Percentiles rank a stretch among this genome's conserved stretches.
Evolutionary conservation across 208 protist genomes (phyloP).

Genomic region (Acanthamoeba royreba): DNA sequence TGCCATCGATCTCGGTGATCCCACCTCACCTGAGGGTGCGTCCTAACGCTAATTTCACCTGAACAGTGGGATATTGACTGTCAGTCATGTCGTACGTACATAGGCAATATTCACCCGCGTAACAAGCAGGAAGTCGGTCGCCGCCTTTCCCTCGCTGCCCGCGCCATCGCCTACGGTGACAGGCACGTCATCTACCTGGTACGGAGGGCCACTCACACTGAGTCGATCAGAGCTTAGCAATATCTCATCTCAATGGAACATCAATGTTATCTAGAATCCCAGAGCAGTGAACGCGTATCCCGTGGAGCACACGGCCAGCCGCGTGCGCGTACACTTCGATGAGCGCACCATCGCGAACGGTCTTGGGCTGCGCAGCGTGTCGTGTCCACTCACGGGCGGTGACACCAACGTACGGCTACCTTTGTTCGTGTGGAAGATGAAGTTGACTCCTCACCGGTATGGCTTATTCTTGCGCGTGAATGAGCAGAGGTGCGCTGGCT

Average conservation of each 20-base stretch:
- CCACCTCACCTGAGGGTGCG: not conserved
- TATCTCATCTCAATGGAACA: no score
- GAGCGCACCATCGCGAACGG: not conserved
- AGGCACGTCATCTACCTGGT: not conserved
- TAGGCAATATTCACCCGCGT: constrained; percentile 8
- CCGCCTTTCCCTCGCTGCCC: not conserved
- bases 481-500: not conserved
- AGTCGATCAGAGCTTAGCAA: not conserved
- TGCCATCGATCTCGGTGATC: not conserved
- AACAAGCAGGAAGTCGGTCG: constrained; percentile 40
- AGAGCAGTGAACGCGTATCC: not conserved
- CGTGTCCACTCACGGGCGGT: not conserved
- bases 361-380: not conserved
- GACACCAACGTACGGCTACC: not conserved
- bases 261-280: not conserved
- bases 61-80: not conserved
- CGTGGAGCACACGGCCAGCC: not conserved
- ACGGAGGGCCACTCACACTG: not conserved
- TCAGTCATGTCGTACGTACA: no score
- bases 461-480: no score
- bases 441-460: no score
- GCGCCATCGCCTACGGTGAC: not conserved
- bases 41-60: no score
- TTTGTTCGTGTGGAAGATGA: no score
- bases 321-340: not conserved